Percentiles rank a stretch among this genome's conserved stretches.
These are phyloP conservation scores for Fusarium stilboides DNA, from an alignment of 2,329 filamentous ascomycete species.

Conservation along the genomic window DNA sequence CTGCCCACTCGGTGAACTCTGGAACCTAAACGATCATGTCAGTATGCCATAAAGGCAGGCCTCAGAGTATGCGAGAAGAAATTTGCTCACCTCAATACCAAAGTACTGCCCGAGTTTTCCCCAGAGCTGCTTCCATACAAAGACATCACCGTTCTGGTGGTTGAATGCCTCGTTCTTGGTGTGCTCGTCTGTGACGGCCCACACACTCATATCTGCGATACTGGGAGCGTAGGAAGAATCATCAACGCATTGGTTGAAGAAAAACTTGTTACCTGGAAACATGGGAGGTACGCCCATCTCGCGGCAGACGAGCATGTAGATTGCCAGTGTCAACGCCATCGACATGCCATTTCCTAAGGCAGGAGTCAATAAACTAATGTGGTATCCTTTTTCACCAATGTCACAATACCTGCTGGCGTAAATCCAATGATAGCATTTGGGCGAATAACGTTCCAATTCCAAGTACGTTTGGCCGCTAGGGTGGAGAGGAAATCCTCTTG, in stretches of 20 bases:
- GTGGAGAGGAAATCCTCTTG: constrained; percentile 39
- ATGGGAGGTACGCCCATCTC: constrained; percentile 27
- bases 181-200: constrained; percentile 24
- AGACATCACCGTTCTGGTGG: constrained; percentile 32
- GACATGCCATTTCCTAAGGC: constrained; percentile 38
- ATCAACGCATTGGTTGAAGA: constrained; percentile 27
- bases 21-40: constrained; percentile 11
- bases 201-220: constrained; percentile 31
- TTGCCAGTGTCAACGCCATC: constrained; percentile 31
- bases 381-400: too few relatives aligned
- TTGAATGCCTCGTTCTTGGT: constrained; percentile 36
- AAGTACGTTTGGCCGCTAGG: constrained; percentile 27
- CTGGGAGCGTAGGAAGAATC: constrained; percentile 36
- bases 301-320: constrained; percentile 34
- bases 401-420: constrained; percentile 26
- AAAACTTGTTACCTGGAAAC: constrained; percentile 39
- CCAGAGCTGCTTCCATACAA: constrained; percentile 33
- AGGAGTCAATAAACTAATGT: neutral
- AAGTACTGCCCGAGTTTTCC: constrained; percentile 9
- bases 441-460: constrained; percentile 39
- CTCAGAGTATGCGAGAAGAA: neutral
- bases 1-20: constrained; percentile 28
- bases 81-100: constrained; percentile 18
- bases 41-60: neutral
- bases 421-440: constrained; percentile 40